Evolutionary conservation across 2,329 filamentous ascomycete species (phyloP), one percentile per base, ranked within the genome.

Genomic region (Aspergillus neoniger): DNA sequence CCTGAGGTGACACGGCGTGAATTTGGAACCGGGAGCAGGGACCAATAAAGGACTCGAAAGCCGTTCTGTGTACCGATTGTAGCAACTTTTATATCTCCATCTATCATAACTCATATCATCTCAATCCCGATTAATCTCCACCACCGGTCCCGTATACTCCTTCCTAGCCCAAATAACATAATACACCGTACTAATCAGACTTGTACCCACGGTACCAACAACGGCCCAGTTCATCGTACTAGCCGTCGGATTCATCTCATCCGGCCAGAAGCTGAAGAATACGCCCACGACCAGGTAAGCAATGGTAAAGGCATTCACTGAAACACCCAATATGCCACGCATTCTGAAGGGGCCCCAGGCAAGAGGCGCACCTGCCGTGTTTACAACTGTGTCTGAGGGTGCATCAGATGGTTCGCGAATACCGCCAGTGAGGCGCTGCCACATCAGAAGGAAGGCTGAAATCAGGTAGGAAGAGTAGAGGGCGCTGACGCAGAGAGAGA

Each of bases 211-310:
- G n/a, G 53, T 55, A 2, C 53, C 53, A n/a, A 55, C 53, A 1
- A 55, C 53, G 10, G 53, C 53, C 53, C 53, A 55, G 1, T 55
- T 55, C 53, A 55, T 55, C n/a, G 53, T 55, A 12, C 39, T 47
- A 6, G 53, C 39, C 23, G 53, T 55, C 14, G 53, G 53, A 9
- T 36, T 55, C 32, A 41, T 41, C 39, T 28, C 39, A 19, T 41
- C 36, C 2, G 53, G 53, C 39, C 53, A 55, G 3, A 55, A 55
- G 6, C 39, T 55, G 17, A 55, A 55, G n/a, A 55, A 55, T 17
- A 55, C 53, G n/a, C 53, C 53, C 9, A 55, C 17, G 4, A n/a
- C 15, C 4, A 55, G 53, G 32, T 55, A 55, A 8, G 25, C 53
- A 17, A 55, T 17, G 6, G 39, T 55, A 12, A 44, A 55, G 3